Percentiles rank a stretch among this genome's conserved stretches.
Conservation (phyloP, 305 asterid species). For the Striga hermonthica region DNA sequence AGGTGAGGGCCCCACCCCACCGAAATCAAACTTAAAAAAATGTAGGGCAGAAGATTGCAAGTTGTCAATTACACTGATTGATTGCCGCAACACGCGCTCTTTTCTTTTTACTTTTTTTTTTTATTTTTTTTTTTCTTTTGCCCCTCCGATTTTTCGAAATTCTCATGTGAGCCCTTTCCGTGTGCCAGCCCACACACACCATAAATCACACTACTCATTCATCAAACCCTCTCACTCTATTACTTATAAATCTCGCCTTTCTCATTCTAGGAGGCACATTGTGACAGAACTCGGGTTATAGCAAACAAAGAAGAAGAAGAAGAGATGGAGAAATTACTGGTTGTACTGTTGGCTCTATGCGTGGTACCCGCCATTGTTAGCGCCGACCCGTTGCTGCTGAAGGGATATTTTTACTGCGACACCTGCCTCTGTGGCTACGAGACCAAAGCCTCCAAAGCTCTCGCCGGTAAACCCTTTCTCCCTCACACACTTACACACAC, state of each 20-base stretch:
- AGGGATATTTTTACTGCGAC: conserved; percentile 65
- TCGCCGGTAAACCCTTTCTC: conserved; percentile 41
- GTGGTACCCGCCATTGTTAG: conserved; percentile 40
- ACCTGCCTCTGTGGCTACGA: conserved; percentile 82
- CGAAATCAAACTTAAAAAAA: conserved; percentile 15
- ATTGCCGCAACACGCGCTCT: conserved; percentile 48
- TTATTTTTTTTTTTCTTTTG: too few relatives aligned
- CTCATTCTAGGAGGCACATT: not conserved
- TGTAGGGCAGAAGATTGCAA: not conserved
- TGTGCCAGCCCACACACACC: conserved; percentile 43
- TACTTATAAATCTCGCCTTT: not conserved
- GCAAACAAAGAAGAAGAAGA: not conserved
- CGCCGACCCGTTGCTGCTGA: conserved; percentile 42
- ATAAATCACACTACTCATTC: not conserved
- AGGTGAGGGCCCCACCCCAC: conserved; percentile 39
- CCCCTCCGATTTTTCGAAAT: not conserved
- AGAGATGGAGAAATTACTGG: conserved; percentile 45
- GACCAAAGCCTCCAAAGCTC: conserved; percentile 46
- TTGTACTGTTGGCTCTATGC: conserved; percentile 43
- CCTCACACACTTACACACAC: not conserved
- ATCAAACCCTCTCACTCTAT: conserved; percentile 5
- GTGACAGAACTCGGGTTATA: not conserved
- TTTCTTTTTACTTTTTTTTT: not conserved
- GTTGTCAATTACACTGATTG: not conserved
- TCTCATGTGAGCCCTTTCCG: conserved; percentile 44